Evolutionary conservation across 768 basidiomycete species (phyloP).

Genomic region (Tricholomella constricta): DNA sequence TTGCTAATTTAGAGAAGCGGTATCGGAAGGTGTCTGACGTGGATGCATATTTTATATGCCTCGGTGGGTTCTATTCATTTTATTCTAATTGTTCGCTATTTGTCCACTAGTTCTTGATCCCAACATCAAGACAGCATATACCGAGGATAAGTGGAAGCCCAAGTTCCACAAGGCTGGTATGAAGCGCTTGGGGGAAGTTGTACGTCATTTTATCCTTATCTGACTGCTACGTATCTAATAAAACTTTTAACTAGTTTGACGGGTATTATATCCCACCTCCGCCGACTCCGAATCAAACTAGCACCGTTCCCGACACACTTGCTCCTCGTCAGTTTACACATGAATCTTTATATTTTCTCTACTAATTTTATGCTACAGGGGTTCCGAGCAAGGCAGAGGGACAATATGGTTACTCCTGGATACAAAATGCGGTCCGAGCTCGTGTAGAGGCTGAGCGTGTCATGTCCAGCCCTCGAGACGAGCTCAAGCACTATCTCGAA

Average conservation of each 20-base stretch:
- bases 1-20: conserved; percentile 9
- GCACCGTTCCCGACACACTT: neutral
- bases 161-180: conserved; percentile 7
- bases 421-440: neutral
- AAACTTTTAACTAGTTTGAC: neutral
- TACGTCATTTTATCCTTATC: neutral
- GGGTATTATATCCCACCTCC: neutral
- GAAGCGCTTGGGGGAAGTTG: neutral
- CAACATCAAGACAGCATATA: conserved; percentile 16
- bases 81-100: neutral
- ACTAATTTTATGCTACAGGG: too few relatives aligned
- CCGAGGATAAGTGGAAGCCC: conserved; percentile 12
- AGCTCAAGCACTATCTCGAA: neutral
- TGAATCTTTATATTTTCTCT: too few relatives aligned
- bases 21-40: conserved; percentile 3
- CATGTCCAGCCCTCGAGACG: neutral
- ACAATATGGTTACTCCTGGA: neutral
- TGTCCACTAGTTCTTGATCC: conserved; percentile 10
- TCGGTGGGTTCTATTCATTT: conserved; percentile 5
- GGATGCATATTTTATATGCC: conserved; percentile 15
- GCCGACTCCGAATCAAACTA: neutral
- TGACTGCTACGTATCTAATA: neutral
- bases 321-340: neutral
- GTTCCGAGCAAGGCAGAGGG: neutral
- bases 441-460: neutral